These are phyloP conservation scores for Kuraishia molischiana DNA, from an alignment of 805 yeast species.

Conservation along the genomic window DNA sequence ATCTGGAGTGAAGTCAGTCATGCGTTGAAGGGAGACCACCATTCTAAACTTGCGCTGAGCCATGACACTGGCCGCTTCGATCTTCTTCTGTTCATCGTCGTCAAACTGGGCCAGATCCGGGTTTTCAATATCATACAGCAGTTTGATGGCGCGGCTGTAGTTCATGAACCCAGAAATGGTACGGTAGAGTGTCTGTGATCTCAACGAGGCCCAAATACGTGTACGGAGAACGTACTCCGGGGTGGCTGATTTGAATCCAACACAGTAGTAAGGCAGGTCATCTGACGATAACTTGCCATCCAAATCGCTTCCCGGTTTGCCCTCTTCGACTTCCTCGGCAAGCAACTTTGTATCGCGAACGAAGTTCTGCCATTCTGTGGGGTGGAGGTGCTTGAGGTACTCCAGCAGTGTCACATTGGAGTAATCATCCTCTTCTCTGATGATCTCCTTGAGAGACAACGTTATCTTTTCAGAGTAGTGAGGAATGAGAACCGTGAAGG, in stretches of 20 bases:
- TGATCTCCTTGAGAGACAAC: constrained; percentile 66
- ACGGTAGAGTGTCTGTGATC: constrained; percentile 75
- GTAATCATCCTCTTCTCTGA: constrained; percentile 59
- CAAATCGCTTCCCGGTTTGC: not conserved
- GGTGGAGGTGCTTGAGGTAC: constrained; percentile 45
- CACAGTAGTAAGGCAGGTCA: constrained; percentile 58
- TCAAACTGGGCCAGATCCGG: constrained; percentile 22
- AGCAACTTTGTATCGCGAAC: constrained; percentile 46
- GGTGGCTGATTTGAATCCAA: constrained; percentile 61
- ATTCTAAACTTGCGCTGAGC: constrained; percentile 56
- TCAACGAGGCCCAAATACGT: constrained; percentile 76
- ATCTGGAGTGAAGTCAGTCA: constrained; percentile 41
- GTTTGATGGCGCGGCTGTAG: constrained; percentile 60
- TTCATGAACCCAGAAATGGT: constrained; percentile 80
- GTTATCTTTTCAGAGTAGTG: constrained; percentile 81
- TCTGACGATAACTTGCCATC: constrained; percentile 12
- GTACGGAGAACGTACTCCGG: constrained; percentile 62
- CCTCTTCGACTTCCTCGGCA: constrained; percentile 30
- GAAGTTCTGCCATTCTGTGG: constrained; percentile 47
- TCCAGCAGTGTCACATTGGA: constrained; percentile 46
- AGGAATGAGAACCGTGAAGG: constrained; percentile 77
- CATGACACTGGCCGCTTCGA: constrained; percentile 40
- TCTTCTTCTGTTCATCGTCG: constrained; percentile 22
- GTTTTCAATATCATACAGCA: constrained; percentile 48
- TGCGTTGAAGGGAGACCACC: constrained; percentile 57